These are phyloP conservation scores for Chenopodium suecicum DNA, from an alignment of 148 eudicot genomes.

Conservation along the genomic window DNA sequence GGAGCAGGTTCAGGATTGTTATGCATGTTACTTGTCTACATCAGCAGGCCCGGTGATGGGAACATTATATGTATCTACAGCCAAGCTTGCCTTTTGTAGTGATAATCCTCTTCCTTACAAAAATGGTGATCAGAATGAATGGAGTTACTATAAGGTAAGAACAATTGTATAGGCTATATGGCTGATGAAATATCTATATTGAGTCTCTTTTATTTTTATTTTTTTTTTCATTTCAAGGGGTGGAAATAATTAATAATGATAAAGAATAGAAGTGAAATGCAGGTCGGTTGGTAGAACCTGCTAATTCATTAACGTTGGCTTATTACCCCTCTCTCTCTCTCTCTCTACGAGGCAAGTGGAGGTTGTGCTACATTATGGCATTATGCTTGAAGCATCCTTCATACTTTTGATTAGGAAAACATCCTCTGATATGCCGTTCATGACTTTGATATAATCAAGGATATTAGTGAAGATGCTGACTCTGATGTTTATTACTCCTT, in stretches of 20 bases:
- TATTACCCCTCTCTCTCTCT: no score
- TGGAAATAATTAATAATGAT: neutral
- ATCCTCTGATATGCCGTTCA: no score
- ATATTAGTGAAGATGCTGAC: no score
- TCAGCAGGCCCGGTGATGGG: conserved; percentile 99
- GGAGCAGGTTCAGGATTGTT: conserved; percentile 67
- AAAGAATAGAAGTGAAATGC: neutral
- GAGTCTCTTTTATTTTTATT: no score
- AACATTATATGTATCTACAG: conserved; percentile 71
- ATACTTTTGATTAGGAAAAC: neutral
- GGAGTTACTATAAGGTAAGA: conserved; percentile 94
- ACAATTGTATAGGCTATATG: neutral
- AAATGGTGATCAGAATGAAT: conserved; percentile 67
- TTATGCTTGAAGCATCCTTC: no score
- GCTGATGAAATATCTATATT: no score
- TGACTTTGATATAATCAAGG: no score
- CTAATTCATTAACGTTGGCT: no score
- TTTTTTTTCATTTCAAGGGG: neutral
- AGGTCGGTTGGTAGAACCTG: neutral
- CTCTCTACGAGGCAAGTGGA: neutral
- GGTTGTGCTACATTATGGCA: neutral
- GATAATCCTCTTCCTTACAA: conserved; percentile 90
- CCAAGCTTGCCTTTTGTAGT: conserved; percentile 91
- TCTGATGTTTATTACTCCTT: no score
- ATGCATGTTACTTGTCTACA: conserved; percentile 86